Base-by-base conservation (phyloP, 768 basidiomycete species). In the Suillus bovinus region DNA sequence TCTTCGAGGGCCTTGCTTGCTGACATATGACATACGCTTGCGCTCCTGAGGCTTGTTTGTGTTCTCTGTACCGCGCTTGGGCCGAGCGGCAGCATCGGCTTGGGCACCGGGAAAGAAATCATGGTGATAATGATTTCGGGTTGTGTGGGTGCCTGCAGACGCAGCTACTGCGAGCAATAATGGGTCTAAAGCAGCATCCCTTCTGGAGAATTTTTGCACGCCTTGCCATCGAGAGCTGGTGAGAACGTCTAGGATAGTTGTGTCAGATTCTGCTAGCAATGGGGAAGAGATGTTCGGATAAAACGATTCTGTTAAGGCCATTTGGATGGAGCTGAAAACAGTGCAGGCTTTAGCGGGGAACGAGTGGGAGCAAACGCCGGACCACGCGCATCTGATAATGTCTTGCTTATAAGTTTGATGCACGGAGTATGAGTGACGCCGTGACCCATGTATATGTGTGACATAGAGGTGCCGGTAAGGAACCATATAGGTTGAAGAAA, bases 121-220 rank as follows among this genome's bases (percentile, higher is more conserved):
- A 72, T 96, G 94, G 55, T 88, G 83, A 70, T 90, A 92, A 72
- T 96, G 94, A 68, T 94, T 92, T 50, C 91, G 83, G 42, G 94
- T 94, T 60, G 90, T 82, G 64, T 91, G 84, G 11, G 90, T 89
- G 5, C 87, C 88, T 0, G 90, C 87, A 0, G 90, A 87, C 11
- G 84, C 81, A 7, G 87, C 91, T 0, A 89, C 89, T 33, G 90
- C 91, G 60, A 94, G 83, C 59, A 94, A 78, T 7, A 94, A 78
- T 22, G 92, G 89, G 70, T 94, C 92, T 44, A 94, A 81, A 0
- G 85, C 83, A 7, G 89, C 86, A 72, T 93, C 90, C 46, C 89
- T 81, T 50, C 87, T 80, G 42, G 82, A 78, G 67, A 88, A 56
- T 56, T 56, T 56, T 36, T 81, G 33, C 71, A 67, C 24, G 77